These are phyloP conservation scores for Pelagophyceae sp. DNA, from an alignment of 352 stramenopile genomes.

Conservation along the genomic window DNA sequence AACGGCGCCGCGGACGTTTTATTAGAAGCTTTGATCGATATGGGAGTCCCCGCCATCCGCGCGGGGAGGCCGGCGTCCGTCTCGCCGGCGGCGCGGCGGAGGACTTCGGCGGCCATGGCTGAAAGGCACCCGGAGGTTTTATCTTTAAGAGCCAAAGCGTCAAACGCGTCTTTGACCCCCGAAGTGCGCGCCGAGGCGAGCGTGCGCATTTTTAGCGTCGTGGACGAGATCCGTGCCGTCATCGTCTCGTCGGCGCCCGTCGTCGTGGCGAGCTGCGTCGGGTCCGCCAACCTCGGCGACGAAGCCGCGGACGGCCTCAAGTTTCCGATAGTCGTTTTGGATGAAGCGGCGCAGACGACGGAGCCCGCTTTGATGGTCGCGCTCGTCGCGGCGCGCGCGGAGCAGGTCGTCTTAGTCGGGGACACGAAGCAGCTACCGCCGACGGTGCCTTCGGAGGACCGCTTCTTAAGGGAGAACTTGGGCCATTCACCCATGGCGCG, in stretches of 20 bases:
- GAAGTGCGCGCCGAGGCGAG: constrained; percentile 24
- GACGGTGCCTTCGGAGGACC: constrained; percentile 71
- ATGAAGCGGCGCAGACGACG: constrained; percentile 8
- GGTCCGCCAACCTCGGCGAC: too few species aligned
- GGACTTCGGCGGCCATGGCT: constrained; percentile 41
- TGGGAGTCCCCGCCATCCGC: constrained; percentile 44
- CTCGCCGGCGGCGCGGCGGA: constrained; percentile 35
- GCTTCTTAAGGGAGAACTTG: constrained; percentile 33
- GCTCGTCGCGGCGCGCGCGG: constrained; percentile 9
- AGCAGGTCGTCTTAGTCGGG: constrained; percentile 63
- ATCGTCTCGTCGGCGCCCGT: too few species aligned
- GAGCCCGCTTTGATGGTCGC: background rate
- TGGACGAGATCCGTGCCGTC: constrained; percentile 33
- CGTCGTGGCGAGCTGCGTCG: too few species aligned
- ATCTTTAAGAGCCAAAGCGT: constrained; percentile 29
- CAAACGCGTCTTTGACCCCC: constrained; percentile 25
- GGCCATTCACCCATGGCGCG: constrained; percentile 46
- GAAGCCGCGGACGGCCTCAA: too few species aligned
- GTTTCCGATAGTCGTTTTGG: background rate
- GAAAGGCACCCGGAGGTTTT: constrained; percentile 38
- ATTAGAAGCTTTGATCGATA: constrained; percentile 39
- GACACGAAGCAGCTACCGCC: constrained; percentile 88
- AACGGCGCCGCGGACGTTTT: constrained; percentile 50
- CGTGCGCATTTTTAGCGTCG: constrained; percentile 28
- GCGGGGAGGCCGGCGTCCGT: constrained; percentile 40